Conservation (phyloP, 176 grass and related monocot species). For the Bothriochloa decipiens region DNA sequence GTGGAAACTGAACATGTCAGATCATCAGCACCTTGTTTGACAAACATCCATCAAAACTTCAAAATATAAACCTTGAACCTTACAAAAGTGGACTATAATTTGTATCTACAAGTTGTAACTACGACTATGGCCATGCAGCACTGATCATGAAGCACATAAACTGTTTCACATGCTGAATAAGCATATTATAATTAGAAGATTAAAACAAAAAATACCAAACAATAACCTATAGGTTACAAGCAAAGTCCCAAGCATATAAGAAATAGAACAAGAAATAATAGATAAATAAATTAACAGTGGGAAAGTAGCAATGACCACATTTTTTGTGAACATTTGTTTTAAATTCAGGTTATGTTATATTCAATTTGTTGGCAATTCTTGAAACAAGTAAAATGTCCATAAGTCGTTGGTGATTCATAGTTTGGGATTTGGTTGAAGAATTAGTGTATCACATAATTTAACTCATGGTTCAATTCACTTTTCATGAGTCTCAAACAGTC, state of each 20-base stretch:
- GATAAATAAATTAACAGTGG: too few species aligned
- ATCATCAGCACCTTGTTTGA: not conserved
- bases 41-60: not conserved
- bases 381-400: not conserved
- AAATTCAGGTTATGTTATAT: not conserved
- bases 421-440: not conserved
- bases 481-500: not conserved
- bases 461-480: not conserved
- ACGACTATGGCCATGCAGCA: not conserved
- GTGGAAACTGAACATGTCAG: conserved; percentile 2
- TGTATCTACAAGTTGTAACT: not conserved
- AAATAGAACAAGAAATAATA: too few species aligned
- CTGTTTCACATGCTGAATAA: too few species aligned
- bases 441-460: too few species aligned
- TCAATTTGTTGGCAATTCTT: not conserved
- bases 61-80: not conserved
- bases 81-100: conserved; percentile 17
- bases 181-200: too few species aligned
- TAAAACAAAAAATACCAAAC: too few species aligned
- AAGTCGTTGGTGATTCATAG: not conserved
- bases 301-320: too few species aligned
- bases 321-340: too few species aligned
- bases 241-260: too few species aligned
- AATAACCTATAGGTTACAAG: too few species aligned
- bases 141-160: too few species aligned